Conservation (phyloP, 768 basidiomycete species). For the Naganishia antarctica region DNA sequence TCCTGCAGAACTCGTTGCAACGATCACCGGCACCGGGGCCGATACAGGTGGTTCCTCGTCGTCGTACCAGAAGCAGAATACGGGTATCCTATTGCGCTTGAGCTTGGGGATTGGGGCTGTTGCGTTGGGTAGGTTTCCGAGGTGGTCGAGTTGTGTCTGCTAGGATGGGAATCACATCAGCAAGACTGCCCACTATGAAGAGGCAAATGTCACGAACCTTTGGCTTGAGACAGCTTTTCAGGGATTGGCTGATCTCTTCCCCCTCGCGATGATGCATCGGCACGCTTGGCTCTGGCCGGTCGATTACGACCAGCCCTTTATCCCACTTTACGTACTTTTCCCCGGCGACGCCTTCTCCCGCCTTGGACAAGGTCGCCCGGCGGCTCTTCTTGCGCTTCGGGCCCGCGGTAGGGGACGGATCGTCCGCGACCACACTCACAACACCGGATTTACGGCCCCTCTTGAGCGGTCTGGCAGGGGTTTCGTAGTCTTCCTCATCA, state of each 20-base stretch:
- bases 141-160: slow-evolving; percentile 42
- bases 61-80: slow-evolving; percentile 22
- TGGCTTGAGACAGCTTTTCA: slow-evolving; percentile 31
- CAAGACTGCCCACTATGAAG: not conserved
- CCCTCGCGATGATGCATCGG: slow-evolving; percentile 17
- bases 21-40: not conserved
- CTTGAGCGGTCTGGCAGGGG: slow-evolving; percentile 40
- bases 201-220: not conserved
- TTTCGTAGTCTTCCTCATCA: slow-evolving; percentile 44
- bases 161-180: not conserved
- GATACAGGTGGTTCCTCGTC: slow-evolving; percentile 14
- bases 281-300: not conserved
- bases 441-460: slow-evolving; percentile 23
- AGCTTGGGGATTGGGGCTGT: slow-evolving; percentile 6
- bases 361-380: not conserved
- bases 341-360: not conserved
- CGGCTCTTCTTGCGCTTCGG: slow-evolving; percentile 23
- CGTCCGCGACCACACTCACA: not conserved
- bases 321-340: slow-evolving; percentile 45
- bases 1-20: not conserved
- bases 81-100: slow-evolving; percentile 16
- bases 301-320: slow-evolving; percentile 41
- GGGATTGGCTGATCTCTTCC: not conserved
- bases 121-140: slow-evolving; percentile 41
- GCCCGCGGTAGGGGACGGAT: slow-evolving; percentile 12